Evolutionary conservation across 495 filamentous ascomycete genomes (phyloP).

Genomic region (Articulospora tetracladia): DNA sequence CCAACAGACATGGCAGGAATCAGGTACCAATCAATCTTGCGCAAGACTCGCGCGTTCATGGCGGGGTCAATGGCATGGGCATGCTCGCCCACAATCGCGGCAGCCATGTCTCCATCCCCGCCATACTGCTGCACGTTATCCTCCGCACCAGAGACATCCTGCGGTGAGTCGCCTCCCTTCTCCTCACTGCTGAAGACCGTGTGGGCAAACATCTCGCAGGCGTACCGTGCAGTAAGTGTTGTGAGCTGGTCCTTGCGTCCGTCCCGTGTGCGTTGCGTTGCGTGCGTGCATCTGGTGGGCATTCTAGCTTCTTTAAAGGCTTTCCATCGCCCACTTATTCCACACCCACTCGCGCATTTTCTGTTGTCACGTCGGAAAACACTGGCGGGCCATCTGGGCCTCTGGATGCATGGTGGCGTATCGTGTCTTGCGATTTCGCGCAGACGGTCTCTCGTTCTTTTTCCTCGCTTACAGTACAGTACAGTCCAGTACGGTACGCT

Average conservation of each 20-base stretch:
- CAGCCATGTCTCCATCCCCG: constrained; percentile 25
- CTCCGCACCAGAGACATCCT: background rate
- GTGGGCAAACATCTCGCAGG: background rate
- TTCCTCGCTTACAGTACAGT: too few species aligned
- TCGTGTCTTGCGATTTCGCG: too few species aligned
- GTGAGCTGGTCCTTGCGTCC: background rate
- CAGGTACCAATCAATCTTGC: constrained; percentile 69
- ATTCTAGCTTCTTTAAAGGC: background rate
- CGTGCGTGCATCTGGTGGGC: too few species aligned
- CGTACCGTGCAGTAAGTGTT: too few species aligned
- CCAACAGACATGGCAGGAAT: constrained; percentile 71
- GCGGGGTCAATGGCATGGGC: constrained; percentile 47
- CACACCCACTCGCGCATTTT: background rate
- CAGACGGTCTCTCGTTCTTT: too few species aligned
- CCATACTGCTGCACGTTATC: background rate
- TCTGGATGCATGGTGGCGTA: background rate
- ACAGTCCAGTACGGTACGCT: too few species aligned
- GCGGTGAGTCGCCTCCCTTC: background rate
- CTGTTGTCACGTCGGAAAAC: background rate
- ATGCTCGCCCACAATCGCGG: constrained; percentile 47
- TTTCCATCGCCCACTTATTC: background rate
- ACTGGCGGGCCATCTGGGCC: background rate
- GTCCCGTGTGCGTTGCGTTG: background rate
- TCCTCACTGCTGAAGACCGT: background rate
- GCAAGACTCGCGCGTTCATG: constrained; percentile 49